Conservation (phyloP, 805 yeast species). For the Sugiyamaella valdiviana region DNA sequence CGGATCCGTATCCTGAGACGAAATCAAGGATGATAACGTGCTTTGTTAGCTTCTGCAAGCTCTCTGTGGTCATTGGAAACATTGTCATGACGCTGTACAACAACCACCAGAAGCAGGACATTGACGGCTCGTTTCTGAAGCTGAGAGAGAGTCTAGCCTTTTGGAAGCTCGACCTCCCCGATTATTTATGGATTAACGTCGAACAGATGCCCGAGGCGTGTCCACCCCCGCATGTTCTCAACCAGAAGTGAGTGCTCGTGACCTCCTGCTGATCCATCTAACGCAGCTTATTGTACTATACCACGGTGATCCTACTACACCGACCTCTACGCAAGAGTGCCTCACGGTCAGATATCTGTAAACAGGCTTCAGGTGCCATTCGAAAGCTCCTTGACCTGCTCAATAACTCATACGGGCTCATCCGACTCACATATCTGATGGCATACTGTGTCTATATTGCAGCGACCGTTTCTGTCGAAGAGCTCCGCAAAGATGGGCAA, state of each 20-base stretch:
- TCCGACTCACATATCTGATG: conserved; percentile 6
- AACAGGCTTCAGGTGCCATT: conserved; percentile 1
- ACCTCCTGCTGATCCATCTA: not conserved
- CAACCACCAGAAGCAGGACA: not conserved
- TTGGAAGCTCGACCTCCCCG: conserved; percentile 2
- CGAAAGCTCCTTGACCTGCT: not conserved
- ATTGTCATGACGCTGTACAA: conserved; percentile 4
- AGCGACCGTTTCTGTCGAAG: conserved; percentile 5
- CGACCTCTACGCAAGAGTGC: not conserved
- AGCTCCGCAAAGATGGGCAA: not conserved
- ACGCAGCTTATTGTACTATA: conserved; percentile 3
- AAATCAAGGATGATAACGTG: not conserved
- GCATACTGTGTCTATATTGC: conserved; percentile 6
- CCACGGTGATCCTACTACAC: conserved; percentile 1
- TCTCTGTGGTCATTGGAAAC: conserved; percentile 2
- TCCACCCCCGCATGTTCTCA: conserved; percentile 4
- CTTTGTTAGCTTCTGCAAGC: conserved; percentile 1
- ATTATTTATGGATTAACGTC: not conserved
- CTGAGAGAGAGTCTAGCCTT: not conserved
- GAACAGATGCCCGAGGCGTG: not conserved
- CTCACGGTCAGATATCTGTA: conserved; percentile 2
- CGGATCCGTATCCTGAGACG: conserved; percentile 1
- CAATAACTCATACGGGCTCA: not conserved
- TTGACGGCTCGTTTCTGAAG: conserved; percentile 1
- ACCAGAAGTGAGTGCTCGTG: conserved; percentile 2